These are phyloP conservation scores for Thermochaetoides dissita DNA, from an alignment of 2,329 filamentous ascomycete species.

Conservation along the genomic window DNA sequence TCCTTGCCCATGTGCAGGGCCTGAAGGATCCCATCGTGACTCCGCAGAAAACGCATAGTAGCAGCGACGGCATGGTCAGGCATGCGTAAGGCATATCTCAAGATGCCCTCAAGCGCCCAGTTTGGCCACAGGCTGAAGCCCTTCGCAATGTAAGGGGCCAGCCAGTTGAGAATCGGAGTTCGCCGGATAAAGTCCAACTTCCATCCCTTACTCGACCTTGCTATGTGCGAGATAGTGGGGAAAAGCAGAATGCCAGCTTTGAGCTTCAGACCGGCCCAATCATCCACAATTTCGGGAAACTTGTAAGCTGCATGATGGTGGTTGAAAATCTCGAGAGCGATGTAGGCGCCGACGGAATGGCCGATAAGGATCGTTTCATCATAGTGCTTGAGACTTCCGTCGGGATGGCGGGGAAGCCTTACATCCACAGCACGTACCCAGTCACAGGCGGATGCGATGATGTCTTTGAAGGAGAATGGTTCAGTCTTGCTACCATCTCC, in stretches of 20 bases:
- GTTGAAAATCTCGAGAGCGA: constrained; percentile 53
- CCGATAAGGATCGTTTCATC: constrained; percentile 53
- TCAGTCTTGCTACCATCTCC: constrained; percentile 14
- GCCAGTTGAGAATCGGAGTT: constrained; percentile 27
- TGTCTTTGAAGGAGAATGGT: constrained; percentile 39
- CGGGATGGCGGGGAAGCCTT: constrained; percentile 20
- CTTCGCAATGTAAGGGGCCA: constrained; percentile 28
- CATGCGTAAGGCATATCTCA: constrained; percentile 32
- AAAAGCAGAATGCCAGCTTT: constrained; percentile 52
- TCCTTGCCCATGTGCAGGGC: constrained; percentile 44
- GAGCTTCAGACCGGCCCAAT: constrained; percentile 24
- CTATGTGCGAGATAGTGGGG: constrained; percentile 61
- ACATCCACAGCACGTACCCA: constrained; percentile 22
- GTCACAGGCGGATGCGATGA: constrained; percentile 24
- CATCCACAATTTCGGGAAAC: constrained; percentile 2
- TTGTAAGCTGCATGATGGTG: constrained; percentile 28
- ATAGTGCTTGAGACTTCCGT: constrained; percentile 26
- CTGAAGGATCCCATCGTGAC: constrained; percentile 44
- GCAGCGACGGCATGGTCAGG: constrained; percentile 33
- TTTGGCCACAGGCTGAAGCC: constrained; percentile 27
- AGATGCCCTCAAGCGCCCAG: constrained; percentile 27
- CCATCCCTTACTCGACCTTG: constrained; percentile 44
- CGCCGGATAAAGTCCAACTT: constrained; percentile 32
- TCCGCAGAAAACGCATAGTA: constrained; percentile 40
- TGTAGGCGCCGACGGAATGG: constrained; percentile 62